Evolutionary conservation across 257 asterid species (phyloP), one percentile per base, ranked within the genome.

Genomic region (Cynanchum wilfordii): DNA sequence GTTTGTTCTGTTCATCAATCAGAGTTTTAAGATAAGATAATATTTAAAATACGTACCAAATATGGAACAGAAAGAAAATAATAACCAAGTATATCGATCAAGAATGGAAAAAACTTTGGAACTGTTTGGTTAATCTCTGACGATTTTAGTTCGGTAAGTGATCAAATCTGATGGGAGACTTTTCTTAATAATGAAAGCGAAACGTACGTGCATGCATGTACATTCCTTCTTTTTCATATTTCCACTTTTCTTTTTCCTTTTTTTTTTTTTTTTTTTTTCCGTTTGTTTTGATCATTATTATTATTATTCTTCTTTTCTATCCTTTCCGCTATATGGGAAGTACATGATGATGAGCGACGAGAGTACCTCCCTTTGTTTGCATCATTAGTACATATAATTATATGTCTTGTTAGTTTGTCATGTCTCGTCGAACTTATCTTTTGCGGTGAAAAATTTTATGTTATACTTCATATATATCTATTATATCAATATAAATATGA

Each of bases 251-350:
- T 62, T 24, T 19, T 63, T 47, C 10, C 10, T 3, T 38, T 38
- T 42, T 24, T 10, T 15, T 22, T 11, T 57, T 19, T 57, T 44
- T 1, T 17, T 2, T 19, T 63, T 13, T 49, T 65, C 66, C 20
- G 54, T 19, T 10, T 50, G 24, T 20, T 10, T 0, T 40, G 0
- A 40, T 40, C 45, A 40, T 40, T 7, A 40, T 40, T 8, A 7
- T 40, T 7, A 40, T 40, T 1, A 27, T n/a, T 17, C 10, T 30
- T 7, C 51, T 65, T 12, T 49, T 54, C 52, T 52, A 49, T 50
- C 62, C 30, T 69, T 76, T 76, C 70, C 54, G 47, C 51, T 76
- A 70, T 7, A 65, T 19, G 72, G 80, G 24, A 70, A 50, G 38
- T 8, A 15, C 25, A 11, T 44, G 51, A 36, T 44, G 38, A 66